These are phyloP conservation scores for Pseudogymnoascus sp. DNA, from an alignment of 2,329 filamentous ascomycete species.

Conservation along the genomic window DNA sequence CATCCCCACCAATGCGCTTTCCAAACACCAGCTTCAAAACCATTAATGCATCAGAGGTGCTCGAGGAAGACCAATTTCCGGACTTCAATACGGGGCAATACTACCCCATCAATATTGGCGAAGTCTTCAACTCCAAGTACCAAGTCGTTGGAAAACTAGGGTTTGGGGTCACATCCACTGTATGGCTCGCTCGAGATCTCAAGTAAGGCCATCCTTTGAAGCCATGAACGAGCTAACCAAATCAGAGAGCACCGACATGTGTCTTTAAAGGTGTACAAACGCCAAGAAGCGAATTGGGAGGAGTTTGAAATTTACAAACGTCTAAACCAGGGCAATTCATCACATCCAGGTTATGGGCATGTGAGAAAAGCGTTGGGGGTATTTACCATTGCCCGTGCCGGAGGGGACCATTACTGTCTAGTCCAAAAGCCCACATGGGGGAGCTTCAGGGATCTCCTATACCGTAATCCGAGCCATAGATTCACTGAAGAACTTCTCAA, in stretches of 20 bases:
- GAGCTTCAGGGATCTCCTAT: conserved; percentile 31
- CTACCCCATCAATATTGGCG: conserved; percentile 17
- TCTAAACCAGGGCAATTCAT: conserved; percentile 23
- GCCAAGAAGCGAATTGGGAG: conserved; percentile 6
- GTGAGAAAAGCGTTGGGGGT: conserved; percentile 30
- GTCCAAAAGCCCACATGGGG: conserved; percentile 36
- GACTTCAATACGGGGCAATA: conserved; percentile 11
- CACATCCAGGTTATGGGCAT: conserved; percentile 27
- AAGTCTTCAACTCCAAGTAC: conserved; percentile 16
- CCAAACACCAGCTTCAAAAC: conserved; percentile 8
- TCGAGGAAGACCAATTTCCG: conserved; percentile 15
- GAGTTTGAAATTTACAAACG: conserved; percentile 36
- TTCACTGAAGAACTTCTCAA: conserved; percentile 30
- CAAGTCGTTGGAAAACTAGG: conserved; percentile 19
- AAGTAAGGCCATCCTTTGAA: conserved; percentile 11
- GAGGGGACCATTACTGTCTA: conserved; percentile 30
- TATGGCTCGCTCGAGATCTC: conserved; percentile 16
- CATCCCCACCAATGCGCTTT: not conserved
- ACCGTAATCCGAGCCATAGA: conserved; percentile 25
- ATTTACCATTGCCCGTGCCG: conserved; percentile 30
- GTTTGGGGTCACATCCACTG: conserved; percentile 16
- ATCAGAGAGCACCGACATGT: conserved; percentile 10
- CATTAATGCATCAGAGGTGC: not conserved
- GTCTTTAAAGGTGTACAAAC: conserved; percentile 13
- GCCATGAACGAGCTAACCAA: not conserved